phyloP scores from a whole-genome alignment of 129 eudicot genomes.

The Artemisia tridentata region DNA sequence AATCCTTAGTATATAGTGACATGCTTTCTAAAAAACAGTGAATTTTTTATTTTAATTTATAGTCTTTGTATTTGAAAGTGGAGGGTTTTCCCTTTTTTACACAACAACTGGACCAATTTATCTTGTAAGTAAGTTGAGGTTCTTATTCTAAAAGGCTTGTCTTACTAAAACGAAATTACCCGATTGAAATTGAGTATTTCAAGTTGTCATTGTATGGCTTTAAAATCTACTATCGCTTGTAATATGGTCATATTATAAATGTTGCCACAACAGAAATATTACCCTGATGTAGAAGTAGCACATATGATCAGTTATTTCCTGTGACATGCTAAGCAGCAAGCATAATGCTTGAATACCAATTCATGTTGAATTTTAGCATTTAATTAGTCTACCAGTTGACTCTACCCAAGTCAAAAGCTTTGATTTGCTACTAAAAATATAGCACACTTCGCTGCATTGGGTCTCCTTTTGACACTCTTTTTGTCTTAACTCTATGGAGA shows the following conservation, averaged over 20 bases:
- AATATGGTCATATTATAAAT: background rate
- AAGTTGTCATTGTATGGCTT: no score
- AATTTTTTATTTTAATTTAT: background rate
- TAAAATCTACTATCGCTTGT: background rate
- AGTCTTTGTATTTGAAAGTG: background rate
- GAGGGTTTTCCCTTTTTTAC: slow-evolving; percentile 1
- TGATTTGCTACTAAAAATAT: background rate
- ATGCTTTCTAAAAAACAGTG: background rate
- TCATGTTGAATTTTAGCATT: background rate
- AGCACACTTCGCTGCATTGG: background rate
- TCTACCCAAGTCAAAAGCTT: background rate
- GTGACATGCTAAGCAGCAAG: no score
- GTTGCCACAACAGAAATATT: no score
- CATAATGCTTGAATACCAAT: slow-evolving; percentile 8
- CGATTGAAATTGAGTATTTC: background rate
- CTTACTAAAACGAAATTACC: background rate
- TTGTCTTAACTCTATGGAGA: background rate
- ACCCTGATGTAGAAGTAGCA: no score
- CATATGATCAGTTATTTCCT: no score
- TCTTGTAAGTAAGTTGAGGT: background rate
- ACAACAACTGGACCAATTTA: background rate
- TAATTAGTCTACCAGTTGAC: no score
- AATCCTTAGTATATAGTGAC: slow-evolving; percentile 2
- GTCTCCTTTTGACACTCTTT: background rate
- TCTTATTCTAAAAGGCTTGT: slow-evolving; percentile 6